phyloP scores from a whole-genome alignment of 1,284 basidiomycete species.

The Ceratobasidium sp. region DNA sequence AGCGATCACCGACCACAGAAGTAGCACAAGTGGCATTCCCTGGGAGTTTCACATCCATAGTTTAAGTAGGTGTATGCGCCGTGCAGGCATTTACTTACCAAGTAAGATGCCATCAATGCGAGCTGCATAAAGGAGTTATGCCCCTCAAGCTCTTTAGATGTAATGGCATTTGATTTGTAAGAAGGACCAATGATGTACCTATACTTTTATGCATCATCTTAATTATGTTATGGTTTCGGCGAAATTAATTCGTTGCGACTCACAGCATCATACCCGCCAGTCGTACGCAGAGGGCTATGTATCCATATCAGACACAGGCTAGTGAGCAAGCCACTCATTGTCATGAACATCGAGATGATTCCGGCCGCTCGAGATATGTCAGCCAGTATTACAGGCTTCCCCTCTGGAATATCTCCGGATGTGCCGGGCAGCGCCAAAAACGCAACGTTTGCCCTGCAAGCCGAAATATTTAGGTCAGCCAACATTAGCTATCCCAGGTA shows the following conservation, averaged over 20 bases:
- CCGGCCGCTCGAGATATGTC: slow-evolving; percentile 26
- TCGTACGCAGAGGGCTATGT: slow-evolving; percentile 18
- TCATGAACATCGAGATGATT: slow-evolving; percentile 33
- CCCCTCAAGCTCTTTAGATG: not conserved
- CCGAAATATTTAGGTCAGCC: not conserved
- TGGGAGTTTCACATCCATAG: not conserved
- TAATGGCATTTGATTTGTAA: not conserved
- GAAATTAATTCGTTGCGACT: not conserved
- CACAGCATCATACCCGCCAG: slow-evolving; percentile 11
- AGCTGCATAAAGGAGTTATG: slow-evolving; percentile 12
- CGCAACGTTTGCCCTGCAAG: slow-evolving; percentile 31
- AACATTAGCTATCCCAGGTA: not conserved
- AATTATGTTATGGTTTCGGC: not conserved
- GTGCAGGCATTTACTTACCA: not conserved
- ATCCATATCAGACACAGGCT: slow-evolving; percentile 25
- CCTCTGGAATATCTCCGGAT: not conserved
- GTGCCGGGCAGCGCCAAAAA: slow-evolving; percentile 28
- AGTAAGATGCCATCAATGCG: slow-evolving; percentile 19
- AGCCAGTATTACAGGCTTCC: not conserved
- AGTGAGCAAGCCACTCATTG: slow-evolving; percentile 23
- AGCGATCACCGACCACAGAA: slow-evolving; percentile 31
- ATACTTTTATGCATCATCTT: not conserved
- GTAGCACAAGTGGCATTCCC: slow-evolving; percentile 32
- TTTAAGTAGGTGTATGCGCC: not conserved
- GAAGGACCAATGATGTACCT: slow-evolving; percentile 13